Evolutionary conservation across 106 monocot genomes (phyloP).

Genomic region (Iris macrosiphon): DNA sequence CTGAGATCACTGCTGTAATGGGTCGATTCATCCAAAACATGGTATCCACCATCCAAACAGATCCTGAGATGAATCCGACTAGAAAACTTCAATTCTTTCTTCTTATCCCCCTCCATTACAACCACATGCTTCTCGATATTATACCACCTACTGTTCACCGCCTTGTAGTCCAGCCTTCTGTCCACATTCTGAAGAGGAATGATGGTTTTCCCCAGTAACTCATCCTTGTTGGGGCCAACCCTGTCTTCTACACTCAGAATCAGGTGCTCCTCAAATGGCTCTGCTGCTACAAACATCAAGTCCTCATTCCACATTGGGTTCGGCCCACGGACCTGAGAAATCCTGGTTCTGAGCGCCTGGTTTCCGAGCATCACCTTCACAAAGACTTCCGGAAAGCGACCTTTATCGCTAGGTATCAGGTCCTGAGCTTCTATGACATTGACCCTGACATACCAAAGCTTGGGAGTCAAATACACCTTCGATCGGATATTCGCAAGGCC

Average conservation of each 20-base stretch:
- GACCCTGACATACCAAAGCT: constrained; percentile 45
- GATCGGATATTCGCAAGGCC: constrained; percentile 30
- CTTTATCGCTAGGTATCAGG: constrained; percentile 25
- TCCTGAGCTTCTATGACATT: constrained; percentile 50
- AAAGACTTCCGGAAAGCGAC: constrained; percentile 26
- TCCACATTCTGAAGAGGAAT: constrained; percentile 44
- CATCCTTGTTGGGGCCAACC: constrained; percentile 43
- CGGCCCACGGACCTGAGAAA: constrained; percentile 7
- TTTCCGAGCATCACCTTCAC: constrained; percentile 35
- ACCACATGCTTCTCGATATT: constrained; percentile 51
- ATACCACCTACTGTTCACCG: constrained; percentile 48
- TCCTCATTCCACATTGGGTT: constrained; percentile 69
- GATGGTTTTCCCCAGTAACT: constrained; percentile 35
- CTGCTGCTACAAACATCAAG: constrained; percentile 63
- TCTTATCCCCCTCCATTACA: constrained; percentile 31
- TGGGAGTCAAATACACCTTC: constrained; percentile 45
- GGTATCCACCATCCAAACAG: constrained; percentile 66
- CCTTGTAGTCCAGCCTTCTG: constrained; percentile 47
- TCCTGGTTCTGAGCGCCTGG: constrained; percentile 27
- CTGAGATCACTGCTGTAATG: constrained; percentile 59
- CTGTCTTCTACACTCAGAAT: constrained; percentile 48
- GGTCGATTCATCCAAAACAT: constrained; percentile 58
- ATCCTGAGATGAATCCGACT: constrained; percentile 54
- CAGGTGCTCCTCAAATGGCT: constrained; percentile 67
- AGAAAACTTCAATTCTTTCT: constrained; percentile 41